Conservation (phyloP, 2,329 filamentous ascomycete genomes). For the Aureobasidium sp. region DNA sequence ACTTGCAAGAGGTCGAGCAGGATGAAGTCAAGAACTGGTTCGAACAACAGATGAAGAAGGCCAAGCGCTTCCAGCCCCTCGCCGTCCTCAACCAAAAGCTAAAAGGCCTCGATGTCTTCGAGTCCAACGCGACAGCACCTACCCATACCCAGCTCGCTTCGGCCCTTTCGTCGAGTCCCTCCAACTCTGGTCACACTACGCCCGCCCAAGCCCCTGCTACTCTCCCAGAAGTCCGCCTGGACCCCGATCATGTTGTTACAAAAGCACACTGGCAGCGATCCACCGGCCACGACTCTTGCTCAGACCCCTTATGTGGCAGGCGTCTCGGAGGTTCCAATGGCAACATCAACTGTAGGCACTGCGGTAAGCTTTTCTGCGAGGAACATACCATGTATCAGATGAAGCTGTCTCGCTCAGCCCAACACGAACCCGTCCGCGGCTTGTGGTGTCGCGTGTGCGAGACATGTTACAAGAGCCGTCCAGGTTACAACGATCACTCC, state of each 20-base stretch:
- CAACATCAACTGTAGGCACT: conserved; percentile 87
- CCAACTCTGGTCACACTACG: conserved; percentile 24
- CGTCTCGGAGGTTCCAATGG: conserved; percentile 72
- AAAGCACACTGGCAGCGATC: conserved; percentile 81
- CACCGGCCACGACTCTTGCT: conserved; percentile 68
- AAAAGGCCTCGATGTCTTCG: conserved; percentile 86
- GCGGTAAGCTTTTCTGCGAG: conserved; percentile 89
- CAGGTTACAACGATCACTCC: conserved; percentile 76
- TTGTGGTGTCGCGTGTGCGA: conserved; percentile 95
- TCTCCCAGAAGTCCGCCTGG: conserved; percentile 37
- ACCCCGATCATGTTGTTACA: conserved; percentile 87
- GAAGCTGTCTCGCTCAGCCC: conserved; percentile 84
- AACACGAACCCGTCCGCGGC: conserved; percentile 82
- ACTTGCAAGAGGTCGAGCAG: conserved; percentile 79
- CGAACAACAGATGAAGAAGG: conserved; percentile 86
- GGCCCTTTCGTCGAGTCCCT: conserved; percentile 26
- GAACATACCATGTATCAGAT: conserved; percentile 99
- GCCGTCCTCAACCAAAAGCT: conserved; percentile 90
- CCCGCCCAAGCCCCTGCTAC: conserved; percentile 27
- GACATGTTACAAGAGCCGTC: conserved; percentile 96
- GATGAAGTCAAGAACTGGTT: conserved; percentile 98
- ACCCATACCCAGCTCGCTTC: conserved; percentile 25
- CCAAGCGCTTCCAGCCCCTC: conserved; percentile 85
- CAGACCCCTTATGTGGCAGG: conserved; percentile 80
- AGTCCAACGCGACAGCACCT: conserved; percentile 60